A percentile compares a stretch with the other conserved stretches of the same genome.
Evolutionary conservation across 345 rosid species (phyloP).

Genomic region (Lumnitzera littorea): DNA sequence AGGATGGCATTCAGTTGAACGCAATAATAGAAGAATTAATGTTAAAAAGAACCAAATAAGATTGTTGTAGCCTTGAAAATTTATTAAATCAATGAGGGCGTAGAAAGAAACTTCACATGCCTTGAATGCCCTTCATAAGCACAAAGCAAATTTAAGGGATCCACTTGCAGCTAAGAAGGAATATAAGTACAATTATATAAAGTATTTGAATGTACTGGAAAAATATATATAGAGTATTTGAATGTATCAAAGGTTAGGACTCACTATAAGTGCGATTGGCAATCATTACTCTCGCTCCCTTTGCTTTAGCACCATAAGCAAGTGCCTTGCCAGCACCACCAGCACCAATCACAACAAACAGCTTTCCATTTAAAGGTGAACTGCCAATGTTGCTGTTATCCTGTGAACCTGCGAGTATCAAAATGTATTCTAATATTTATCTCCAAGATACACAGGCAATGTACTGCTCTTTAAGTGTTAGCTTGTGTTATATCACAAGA

Average conservation of each 20-base stretch:
- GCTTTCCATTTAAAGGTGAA: slow-evolving; percentile 69
- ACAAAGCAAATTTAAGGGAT: too few species aligned
- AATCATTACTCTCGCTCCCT: slow-evolving; percentile 77
- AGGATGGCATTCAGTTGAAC: too few species aligned
- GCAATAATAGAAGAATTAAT: too few species aligned
- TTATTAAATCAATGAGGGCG: too few species aligned
- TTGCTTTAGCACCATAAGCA: slow-evolving; percentile 89
- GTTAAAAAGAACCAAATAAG: too few species aligned
- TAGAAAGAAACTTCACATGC: too few species aligned
- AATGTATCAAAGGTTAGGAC: neutral
- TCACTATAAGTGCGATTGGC: slow-evolving; percentile 87
- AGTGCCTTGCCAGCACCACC: slow-evolving; percentile 98
- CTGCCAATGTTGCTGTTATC: slow-evolving; percentile 20
- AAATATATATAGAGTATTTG: too few species aligned
- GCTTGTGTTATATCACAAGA: slow-evolving; percentile 6
- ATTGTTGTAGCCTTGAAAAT: too few species aligned
- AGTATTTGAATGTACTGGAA: neutral
- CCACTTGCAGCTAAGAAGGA: too few species aligned
- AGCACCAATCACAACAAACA: slow-evolving; percentile 88
- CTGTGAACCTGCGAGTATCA: slow-evolving; percentile 30
- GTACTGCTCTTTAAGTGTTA: neutral
- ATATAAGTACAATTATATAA: neutral
- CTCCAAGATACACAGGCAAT: too few species aligned
- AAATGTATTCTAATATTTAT: too few species aligned
- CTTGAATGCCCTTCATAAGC: too few species aligned